Evolutionary conservation across 805 yeast genomes (phyloP).

Genomic region (Wickerhamiella vanderwaltii): DNA sequence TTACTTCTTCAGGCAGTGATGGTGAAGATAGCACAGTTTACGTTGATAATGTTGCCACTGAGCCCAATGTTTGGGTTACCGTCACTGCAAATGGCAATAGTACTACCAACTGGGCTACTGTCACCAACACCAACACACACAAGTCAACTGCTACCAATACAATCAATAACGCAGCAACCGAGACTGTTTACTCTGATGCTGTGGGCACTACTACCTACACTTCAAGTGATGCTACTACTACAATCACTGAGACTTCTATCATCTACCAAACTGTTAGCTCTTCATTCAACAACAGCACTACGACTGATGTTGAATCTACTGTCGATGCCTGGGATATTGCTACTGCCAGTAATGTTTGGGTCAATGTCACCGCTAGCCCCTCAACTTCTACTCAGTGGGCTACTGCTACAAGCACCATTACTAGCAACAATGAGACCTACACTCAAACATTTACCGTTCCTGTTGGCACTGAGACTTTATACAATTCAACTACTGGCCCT

Average conservation of each 20-base stretch:
- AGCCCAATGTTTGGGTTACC: slow-evolving; percentile 5
- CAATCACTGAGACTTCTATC: slow-evolving; percentile 2
- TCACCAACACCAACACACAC: slow-evolving; percentile 5
- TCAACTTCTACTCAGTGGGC: slow-evolving; percentile 6
- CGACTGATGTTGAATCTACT: background rate
- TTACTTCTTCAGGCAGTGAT: background rate
- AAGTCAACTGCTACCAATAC: background rate
- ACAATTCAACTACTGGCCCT: background rate
- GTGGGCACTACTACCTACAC: background rate
- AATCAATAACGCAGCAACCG: slow-evolving; percentile 1
- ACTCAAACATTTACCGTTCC: slow-evolving; percentile 8
- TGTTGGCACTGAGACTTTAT: slow-evolving; percentile 3
- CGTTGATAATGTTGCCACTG: background rate
- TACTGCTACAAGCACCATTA: slow-evolving; percentile 2
- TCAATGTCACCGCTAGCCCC: slow-evolving; percentile 7
- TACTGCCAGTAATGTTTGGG: slow-evolving; percentile 1
- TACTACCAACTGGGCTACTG: slow-evolving; percentile 9
- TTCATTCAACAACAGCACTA: background rate
- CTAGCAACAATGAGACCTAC: slow-evolving; percentile 4
- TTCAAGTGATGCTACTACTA: slow-evolving; percentile 9
- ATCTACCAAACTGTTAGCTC: slow-evolving; percentile 15
- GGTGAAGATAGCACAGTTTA: slow-evolving; percentile 1
- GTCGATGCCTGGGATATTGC: slow-evolving; percentile 4
- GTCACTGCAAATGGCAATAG: background rate
- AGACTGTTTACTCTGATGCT: slow-evolving; percentile 4